Evolutionary conservation across 2,329 filamentous ascomycete species (phyloP), one percentile per base, ranked within the genome.

Genomic region (Fusarium sp.): DNA sequence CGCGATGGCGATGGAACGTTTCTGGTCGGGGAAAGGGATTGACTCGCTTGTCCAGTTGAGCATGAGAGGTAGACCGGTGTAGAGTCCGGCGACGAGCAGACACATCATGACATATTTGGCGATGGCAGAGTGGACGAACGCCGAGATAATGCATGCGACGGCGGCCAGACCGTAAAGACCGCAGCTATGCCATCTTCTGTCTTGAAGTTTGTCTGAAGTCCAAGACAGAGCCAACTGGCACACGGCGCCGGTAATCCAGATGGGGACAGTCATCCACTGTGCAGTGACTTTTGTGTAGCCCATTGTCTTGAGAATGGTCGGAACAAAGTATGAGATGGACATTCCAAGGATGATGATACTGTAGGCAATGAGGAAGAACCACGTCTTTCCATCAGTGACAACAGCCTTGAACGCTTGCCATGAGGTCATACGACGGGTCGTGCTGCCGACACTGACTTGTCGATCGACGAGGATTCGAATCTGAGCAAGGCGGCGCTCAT

Each of bases 251-350:
- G 60, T 56, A 0, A 46, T 50, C 39, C 65, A 73, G 4, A 73
- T 60, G 3, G 70, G 67, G 0, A 68, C 66, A 0, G 58, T 68
- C 63, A 73, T 73, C 49, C 65, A 71, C 29, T 68, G 70, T 0
- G 84, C 85, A 39, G 81, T 83, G 45, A 80, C 59, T 4, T 68
- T 71, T 64, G 83, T 68, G 70, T 87, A 88, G 22, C 86, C 86
- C 4, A 88, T 80, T 0, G 83, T 83, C 25, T 82, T 77, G 31
- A 86, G 84, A 22, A 88, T 82, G 0, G 85, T 87, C 0, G 86
- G 86, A 68, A 87, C 86, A 72, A 88, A 88, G 78, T 88, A 88
- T 11, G 84, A 86, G 22, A 87, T 83, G 1, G 85, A 80, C 52
- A 83, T 84, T 3, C 85, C 84, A 5, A 86, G 85, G 20, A 80